Percentiles rank a stretch among this genome's conserved stretches.
These are phyloP conservation scores for Cercospora nicotianae DNA, from an alignment of 2,329 filamentous ascomycete genomes.

Conservation along the genomic window DNA sequence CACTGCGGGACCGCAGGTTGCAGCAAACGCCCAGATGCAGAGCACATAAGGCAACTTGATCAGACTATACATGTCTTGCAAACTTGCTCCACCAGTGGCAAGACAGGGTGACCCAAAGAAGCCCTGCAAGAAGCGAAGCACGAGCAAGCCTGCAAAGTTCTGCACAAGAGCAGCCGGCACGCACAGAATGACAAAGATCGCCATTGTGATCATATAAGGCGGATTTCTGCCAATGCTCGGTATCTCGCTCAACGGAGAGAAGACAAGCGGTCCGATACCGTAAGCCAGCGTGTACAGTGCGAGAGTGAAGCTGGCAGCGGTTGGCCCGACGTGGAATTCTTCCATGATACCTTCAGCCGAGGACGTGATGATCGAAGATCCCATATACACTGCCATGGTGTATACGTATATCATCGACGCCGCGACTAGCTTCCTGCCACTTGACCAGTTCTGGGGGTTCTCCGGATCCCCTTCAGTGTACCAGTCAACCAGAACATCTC, in stretches of 20 bases:
- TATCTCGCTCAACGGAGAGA: conserved; percentile 66
- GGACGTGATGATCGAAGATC: conserved; percentile 53
- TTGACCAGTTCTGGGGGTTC: conserved; percentile 39
- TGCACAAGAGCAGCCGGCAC: conserved; percentile 64
- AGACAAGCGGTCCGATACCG: conserved; percentile 55
- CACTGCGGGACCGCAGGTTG: conserved; percentile 53
- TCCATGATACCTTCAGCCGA: conserved; percentile 51
- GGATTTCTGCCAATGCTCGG: conserved; percentile 66
- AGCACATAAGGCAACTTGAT: conserved; percentile 49
- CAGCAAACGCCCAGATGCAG: conserved; percentile 48
- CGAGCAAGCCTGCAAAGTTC: conserved; percentile 60
- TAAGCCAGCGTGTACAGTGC: conserved; percentile 51
- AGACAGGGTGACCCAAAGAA: conserved; percentile 67
- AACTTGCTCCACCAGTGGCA: conserved; percentile 56
- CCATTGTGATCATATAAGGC: conserved; percentile 67
- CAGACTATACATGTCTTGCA: conserved; percentile 56
- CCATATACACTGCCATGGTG: conserved; percentile 61
- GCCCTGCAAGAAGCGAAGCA: conserved; percentile 59
- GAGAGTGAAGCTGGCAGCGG: conserved; percentile 58
- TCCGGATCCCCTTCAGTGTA: conserved; percentile 41
- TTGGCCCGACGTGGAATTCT: conserved; percentile 56
- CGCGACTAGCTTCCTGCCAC: conserved; percentile 38
- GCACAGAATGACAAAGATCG: conserved; percentile 65
- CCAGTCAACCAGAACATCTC: conserved; percentile 53
- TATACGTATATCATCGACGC: conserved; percentile 49